Conservation (phyloP, 2,329 filamentous ascomycete genomes). For the Dichotomopilus funicola region DNA sequence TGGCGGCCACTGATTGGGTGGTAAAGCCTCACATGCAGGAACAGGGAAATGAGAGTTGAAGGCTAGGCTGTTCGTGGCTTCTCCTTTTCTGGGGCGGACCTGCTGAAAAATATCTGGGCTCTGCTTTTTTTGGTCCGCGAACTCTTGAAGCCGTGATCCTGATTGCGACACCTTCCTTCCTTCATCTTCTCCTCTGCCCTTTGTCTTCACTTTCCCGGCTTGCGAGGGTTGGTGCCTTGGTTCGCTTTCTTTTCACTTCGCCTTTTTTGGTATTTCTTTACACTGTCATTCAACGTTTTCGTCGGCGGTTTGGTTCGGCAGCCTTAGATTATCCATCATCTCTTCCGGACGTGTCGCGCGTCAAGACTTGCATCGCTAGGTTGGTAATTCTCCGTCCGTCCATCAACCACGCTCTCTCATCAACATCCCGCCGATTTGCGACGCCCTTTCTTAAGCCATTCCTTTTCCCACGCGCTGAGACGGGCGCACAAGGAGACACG, state of each 20-base stretch:
- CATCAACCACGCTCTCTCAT: no score
- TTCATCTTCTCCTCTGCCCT: slow-evolving; percentile 12
- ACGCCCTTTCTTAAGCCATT: no score
- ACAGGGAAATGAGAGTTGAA: slow-evolving; percentile 24
- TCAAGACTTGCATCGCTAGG: slow-evolving; percentile 4
- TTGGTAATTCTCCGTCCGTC: neutral
- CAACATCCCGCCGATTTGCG: no score
- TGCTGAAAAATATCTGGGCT: slow-evolving; percentile 24
- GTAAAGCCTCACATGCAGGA: slow-evolving; percentile 26
- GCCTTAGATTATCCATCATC: slow-evolving; percentile 1
- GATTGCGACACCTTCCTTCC: slow-evolving; percentile 14
- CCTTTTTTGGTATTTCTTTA: slow-evolving; percentile 20
- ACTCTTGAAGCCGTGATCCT: slow-evolving; percentile 13
- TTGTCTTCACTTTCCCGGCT: slow-evolving; percentile 4
- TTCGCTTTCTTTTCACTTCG: slow-evolving; percentile 28
- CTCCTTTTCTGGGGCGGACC: slow-evolving; percentile 19
- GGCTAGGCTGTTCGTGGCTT: slow-evolving; percentile 14
- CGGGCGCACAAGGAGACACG: neutral
- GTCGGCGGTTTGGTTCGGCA: slow-evolving; percentile 12
- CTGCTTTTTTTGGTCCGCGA: neutral
- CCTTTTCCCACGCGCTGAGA: neutral
- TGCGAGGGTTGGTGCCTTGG: slow-evolving; percentile 17
- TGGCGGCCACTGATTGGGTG: slow-evolving; percentile 20
- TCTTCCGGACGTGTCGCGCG: slow-evolving; percentile 7
- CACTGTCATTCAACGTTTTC: slow-evolving; percentile 7